Base-by-base conservation (phyloP, 768 basidiomycete genomes). In the Lactifluus volemus region DNA sequence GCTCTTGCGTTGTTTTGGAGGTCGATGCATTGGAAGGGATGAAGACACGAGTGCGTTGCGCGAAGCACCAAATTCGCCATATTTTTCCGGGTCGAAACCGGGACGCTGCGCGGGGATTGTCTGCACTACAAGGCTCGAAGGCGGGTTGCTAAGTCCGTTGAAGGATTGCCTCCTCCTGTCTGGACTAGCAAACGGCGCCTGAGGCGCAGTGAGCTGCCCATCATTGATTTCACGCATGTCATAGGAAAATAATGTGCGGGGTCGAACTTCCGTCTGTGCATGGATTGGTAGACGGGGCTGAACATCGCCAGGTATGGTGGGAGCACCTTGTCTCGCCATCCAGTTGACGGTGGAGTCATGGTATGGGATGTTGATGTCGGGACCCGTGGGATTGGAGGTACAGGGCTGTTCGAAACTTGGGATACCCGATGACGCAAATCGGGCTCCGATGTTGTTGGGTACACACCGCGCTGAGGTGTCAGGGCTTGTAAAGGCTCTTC, bases 91-190 rank as follows among this genome's bases (percentile, higher is more conserved):
- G 53, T 65, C 65, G 17, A 62, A 50, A 44, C 36, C 61, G 30
- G 36, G 5, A 55, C 61, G 58, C 54, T 66, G 32, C 21, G 49
- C 12, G 29, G 63, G 82, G 70, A 82, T 70, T 10, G 80, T 85
- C 65, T 83, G 84, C 25, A 76, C 65, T 9, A 65, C 74, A 21
- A 82, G 68, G 54, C 79, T 79, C 7, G 87, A 83, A 19, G 79
- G 79, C 6, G 84, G 42, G 34, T 63, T 80, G 14, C 81, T 74
- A 21, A 82, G 73, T 17, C 89, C 91, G 44, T 83, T 77, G 63
- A 92, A 91, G 2, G 90, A 92, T 70, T 91, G 90, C 48, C 90
- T 78, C 62, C 90, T 78, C 41, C 67, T 65, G 58, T 89, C 88
- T 44, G 68, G 58, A 17, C 67, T 74, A 47, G 80, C 80, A 78